These are phyloP conservation scores for Syzygium oleosum DNA, from an alignment of 345 rosid species.

Conservation along the genomic window DNA sequence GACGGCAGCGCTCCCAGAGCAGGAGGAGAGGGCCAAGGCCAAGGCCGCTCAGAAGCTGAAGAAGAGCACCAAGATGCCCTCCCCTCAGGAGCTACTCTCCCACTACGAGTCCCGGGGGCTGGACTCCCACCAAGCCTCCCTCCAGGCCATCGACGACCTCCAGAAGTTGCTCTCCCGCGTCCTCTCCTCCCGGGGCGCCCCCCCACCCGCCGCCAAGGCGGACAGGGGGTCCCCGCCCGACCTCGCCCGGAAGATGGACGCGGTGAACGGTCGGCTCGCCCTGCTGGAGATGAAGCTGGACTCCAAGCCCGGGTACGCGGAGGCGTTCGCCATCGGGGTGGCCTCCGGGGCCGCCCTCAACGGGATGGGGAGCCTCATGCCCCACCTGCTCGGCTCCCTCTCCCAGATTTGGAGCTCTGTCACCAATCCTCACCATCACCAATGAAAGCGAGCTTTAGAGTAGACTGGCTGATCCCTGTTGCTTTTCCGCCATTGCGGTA, in stretches of 20 bases:
- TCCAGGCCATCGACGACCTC: conserved; percentile 79
- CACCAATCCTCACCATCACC: conserved; percentile 5
- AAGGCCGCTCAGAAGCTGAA: neutral
- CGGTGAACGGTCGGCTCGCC: conserved; percentile 38
- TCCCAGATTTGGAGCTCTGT: conserved; percentile 68
- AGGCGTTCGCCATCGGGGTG: conserved; percentile 55
- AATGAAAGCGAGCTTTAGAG: neutral
- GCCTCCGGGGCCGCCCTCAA: conserved; percentile 65
- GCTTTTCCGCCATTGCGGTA: neutral
- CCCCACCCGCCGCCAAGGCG: conserved; percentile 30
- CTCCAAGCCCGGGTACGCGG: conserved; percentile 62
- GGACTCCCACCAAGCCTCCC: conserved; percentile 61
- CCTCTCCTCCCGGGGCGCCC: conserved; percentile 31
- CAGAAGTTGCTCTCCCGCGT: conserved; percentile 59
- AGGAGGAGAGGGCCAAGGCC: neutral
- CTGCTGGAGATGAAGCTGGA: conserved; percentile 79
- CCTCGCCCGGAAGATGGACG: conserved; percentile 55
- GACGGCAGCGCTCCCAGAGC: neutral
- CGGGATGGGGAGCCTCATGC: conserved; percentile 41
- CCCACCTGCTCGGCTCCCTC: conserved; percentile 46
- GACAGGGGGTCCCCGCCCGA: conserved; percentile 19
- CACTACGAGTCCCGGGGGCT: conserved; percentile 73
- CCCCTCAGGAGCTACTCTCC: conserved; percentile 65
- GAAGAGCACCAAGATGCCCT: conserved; percentile 35
- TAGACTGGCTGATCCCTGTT: neutral